Evolutionary conservation across 1,284 basidiomycete genomes (phyloP), one percentile per base, ranked within the genome.

Genomic region (Ceratobasidium sp.): DNA sequence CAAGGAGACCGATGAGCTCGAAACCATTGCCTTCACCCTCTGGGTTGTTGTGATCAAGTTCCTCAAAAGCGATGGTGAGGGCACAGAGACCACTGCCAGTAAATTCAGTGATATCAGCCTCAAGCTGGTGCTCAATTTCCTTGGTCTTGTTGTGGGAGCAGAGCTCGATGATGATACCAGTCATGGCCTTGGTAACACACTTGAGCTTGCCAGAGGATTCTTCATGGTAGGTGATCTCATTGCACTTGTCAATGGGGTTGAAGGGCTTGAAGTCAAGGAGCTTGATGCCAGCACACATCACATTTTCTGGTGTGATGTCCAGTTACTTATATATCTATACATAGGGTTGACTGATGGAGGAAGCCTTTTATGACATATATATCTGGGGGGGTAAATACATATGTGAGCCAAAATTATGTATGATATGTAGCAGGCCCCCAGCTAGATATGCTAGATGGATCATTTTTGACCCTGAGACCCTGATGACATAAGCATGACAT

Each of bases 121-220:
- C 95, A 71, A 98, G 90, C 75, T 83, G 86, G 81, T 91, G 88
- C 86, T 98, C 94, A 64, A 95, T 76, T 69, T 92, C 93, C 33
- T 89, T 87, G 68, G 92, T 93, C 87, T 98, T 98, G 89, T 97
- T 95, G 78, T 94, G 93, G 52, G 91, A 85, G 87, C 95, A 98
- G 68, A 98, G 89, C 72, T 95, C 92, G 77, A 95, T 93, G 82
- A 96, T 93, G 79, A 91, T 90, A 83, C 92, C 93, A 66, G 96
- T 97, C 95, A 98, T 98, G 80, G 96, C 96, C 90, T 99, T 98
- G 78, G 96, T 97, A 76, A 95, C 95, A 77, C 95, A 92, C 87
- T 96, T 97, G 75, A 97, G 87, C 81, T 91, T 93, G 81, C 95
- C 95, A 33, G 91, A 86, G 23, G 93, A 85, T 79, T 95, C 89